Base-by-base conservation (phyloP, 345 rosid species). In the Boechera divaricarpa region DNA sequence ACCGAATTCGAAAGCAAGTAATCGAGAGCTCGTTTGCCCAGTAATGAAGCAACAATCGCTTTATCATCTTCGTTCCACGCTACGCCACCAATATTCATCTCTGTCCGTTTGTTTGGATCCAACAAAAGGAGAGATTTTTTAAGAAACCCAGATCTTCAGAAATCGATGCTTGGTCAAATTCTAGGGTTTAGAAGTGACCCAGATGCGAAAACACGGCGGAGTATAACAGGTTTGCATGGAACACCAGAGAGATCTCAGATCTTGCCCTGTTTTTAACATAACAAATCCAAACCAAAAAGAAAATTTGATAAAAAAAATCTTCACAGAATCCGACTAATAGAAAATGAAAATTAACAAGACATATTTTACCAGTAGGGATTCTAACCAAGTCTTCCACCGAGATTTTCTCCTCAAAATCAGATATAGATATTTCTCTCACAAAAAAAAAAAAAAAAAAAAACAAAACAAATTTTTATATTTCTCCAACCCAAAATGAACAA, bases 61-160 rank as follows among this genome's bases (percentile, higher is more conserved):
- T 80, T 92, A 47, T 92, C 95, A 26, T 90, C 97, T 13, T 90
- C 90, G 77, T 83, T 88, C 93, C 95, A 92, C 57, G 48, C 54
- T 0, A 61, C 57, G 3, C 83, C 77, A 79, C 65, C 57, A 1
- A 42, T 49, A 11, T 41, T 74, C 78, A 74, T 79, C 49, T 59
- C 33, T 69, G 81, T 31, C 4, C 0, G 7, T 7, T 31, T 42
- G 75, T 84, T 87, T 89, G 84, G 13, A 76, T 13, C 58, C 58
- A 62, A 8, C 5, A 49, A 69, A 32, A 15, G 21, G 6, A 56
- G 28, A 44, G 42, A 32, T 28, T 33, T 24, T 65, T 55, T 18
- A 7, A 44, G 18, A 74, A 39, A 41, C 54, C 45, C 62, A 64
- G 73, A 72, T 69, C 75, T 38, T 39, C 80, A 36, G 18, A 24